Percentiles rank a stretch among this genome's conserved stretches.
phyloP scores from a whole-genome alignment of 345 rosid genomes.

The Hypericum perforatum region DNA sequence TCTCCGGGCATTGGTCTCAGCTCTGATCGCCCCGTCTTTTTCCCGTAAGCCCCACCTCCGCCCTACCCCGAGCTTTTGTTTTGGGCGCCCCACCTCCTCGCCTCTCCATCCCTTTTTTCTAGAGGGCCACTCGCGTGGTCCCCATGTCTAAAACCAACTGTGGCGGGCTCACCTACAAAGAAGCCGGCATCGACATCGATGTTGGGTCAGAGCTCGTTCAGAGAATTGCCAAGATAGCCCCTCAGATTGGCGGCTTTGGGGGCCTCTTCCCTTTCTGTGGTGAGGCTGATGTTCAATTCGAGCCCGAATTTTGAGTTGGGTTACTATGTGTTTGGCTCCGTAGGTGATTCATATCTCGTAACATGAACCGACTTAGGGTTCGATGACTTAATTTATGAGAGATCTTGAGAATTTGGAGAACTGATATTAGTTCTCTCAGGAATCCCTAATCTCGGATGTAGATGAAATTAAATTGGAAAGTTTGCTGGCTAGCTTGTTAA shows the following conservation, averaged over 20 bases:
- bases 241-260: slow-evolving; percentile 89
- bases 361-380: slow-evolving; percentile 98
- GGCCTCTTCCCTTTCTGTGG: slow-evolving; percentile 84
- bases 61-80: no score
- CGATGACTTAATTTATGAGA: no score
- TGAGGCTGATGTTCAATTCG: neutral
- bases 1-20: no score
- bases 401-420: no score
- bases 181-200: slow-evolving; percentile 88
- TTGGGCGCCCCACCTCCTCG: no score
- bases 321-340: slow-evolving; percentile 3
- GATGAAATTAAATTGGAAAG: no score
- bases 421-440: no score
- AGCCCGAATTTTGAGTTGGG: neutral
- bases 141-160: neutral
- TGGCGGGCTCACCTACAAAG: slow-evolving; percentile 57
- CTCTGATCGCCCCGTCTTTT: no score
- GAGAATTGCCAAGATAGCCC: slow-evolving; percentile 85
- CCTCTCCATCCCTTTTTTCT: no score
- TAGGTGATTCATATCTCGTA: slow-evolving; percentile 85
- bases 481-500: no score
- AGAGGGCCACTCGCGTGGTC: neutral
- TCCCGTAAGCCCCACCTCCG: no score
- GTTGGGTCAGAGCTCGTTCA: slow-evolving; percentile 81
- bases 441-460: no score